Conservation (phyloP, 2,329 filamentous ascomycete species). For the Teratosphaeriaceae sp. region DNA sequence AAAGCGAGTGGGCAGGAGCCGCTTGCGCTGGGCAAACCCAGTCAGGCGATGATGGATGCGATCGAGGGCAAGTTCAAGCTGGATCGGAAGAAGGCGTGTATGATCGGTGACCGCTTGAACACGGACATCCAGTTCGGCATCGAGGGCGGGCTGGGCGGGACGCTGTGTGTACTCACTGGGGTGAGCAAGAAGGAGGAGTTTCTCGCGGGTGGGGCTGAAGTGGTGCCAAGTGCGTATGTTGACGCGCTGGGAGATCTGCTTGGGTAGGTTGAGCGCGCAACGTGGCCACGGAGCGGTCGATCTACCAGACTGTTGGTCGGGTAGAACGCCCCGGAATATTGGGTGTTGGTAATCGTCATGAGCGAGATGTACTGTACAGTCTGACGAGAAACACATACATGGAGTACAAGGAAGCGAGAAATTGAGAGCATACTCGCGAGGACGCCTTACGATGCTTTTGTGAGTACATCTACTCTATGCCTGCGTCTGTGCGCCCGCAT, state of each 20-base stretch:
- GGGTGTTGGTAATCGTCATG: too few relatives aligned
- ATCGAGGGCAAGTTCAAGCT: constrained; percentile 94
- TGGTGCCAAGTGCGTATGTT: constrained; percentile 18
- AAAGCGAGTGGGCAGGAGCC: constrained; percentile 60
- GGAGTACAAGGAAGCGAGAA: too few relatives aligned
- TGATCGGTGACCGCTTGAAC: constrained; percentile 90
- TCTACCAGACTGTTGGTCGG: too few relatives aligned
- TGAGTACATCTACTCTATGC: too few relatives aligned
- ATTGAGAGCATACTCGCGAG: too few relatives aligned
- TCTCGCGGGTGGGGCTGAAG: constrained; percentile 33
- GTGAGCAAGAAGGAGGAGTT: constrained; percentile 19
- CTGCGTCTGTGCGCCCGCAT: too few relatives aligned
- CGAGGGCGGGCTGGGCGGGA: constrained; percentile 69
- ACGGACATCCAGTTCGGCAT: constrained; percentile 96
- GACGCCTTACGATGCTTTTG: too few relatives aligned
- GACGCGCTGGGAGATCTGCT: constrained; percentile 15
- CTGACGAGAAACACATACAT: too few relatives aligned
- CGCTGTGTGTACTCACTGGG: constrained; percentile 21
- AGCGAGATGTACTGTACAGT: too few relatives aligned
- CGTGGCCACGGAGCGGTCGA: too few relatives aligned
- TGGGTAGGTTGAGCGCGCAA: too few relatives aligned
- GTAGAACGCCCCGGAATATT: too few relatives aligned
- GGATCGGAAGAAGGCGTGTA: constrained; percentile 77
- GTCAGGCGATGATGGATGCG: constrained; percentile 98
- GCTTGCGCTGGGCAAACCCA: constrained; percentile 82